Percentiles rank a stretch among this genome's conserved stretches.
Evolutionary conservation across 1,139 yeast species (phyloP).

Genomic region (Hemisphaericaspora xylofermentans): DNA sequence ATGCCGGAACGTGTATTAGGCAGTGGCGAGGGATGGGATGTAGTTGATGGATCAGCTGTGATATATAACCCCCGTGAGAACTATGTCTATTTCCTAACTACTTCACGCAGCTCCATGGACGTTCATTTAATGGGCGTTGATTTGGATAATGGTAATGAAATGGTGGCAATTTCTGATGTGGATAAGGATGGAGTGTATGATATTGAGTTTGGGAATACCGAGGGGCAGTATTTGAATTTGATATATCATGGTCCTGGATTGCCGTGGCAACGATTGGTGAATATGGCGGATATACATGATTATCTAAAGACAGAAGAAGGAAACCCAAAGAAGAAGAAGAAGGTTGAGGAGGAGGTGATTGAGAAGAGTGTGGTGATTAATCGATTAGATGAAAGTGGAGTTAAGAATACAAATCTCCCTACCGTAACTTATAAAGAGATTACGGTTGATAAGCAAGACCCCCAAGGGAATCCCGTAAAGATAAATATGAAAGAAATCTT

Average conservation of each 20-base stretch:
- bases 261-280: constrained; percentile 65
- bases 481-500: constrained; percentile 71
- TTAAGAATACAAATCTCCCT: constrained; percentile 52
- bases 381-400: constrained; percentile 24
- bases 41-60: constrained; percentile 52
- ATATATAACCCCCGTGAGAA: constrained; percentile 54
- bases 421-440: constrained; percentile 49
- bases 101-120: constrained; percentile 40
- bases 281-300: constrained; percentile 35
- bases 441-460: constrained; percentile 40
- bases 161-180: constrained; percentile 22
- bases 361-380: constrained; percentile 29
- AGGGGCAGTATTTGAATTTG: constrained; percentile 55
- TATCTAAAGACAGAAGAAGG: constrained; percentile 12
- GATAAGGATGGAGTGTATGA: constrained; percentile 31
- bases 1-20: constrained; percentile 47
- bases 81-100: constrained; percentile 62
- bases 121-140: constrained; percentile 30
- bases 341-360: constrained; percentile 19
- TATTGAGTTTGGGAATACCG: constrained; percentile 48
- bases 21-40: constrained; percentile 63
- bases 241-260: constrained; percentile 61
- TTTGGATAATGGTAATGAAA: constrained; percentile 15
- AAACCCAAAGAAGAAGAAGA: constrained; percentile 1
- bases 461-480: constrained; percentile 39